phyloP scores from a whole-genome alignment of 1,284 basidiomycete genomes.

The Ustilago nuda region DNA sequence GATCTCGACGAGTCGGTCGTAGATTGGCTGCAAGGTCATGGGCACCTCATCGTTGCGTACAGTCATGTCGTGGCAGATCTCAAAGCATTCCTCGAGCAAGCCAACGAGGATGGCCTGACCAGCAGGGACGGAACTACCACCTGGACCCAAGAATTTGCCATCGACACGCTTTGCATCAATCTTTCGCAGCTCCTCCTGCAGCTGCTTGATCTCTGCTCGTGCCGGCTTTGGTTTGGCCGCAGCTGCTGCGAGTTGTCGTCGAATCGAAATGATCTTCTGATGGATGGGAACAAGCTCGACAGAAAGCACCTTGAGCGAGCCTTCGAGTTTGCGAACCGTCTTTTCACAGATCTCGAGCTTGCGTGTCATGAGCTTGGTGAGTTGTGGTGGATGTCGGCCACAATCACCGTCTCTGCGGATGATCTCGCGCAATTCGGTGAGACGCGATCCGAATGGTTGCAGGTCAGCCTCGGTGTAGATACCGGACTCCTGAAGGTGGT shows the following conservation, averaged over 20 bases:
- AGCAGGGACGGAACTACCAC: constrained; percentile 84
- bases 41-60: constrained; percentile 91
- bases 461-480: constrained; percentile 68
- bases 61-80: constrained; percentile 94
- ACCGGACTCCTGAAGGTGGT: constrained; percentile 67
- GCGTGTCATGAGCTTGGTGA: constrained; percentile 88
- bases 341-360: constrained; percentile 86
- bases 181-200: constrained; percentile 91
- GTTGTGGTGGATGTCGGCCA: constrained; percentile 84
- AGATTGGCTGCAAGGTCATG: constrained; percentile 89
- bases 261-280: constrained; percentile 84
- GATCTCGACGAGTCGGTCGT: constrained; percentile 88
- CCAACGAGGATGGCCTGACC: constrained; percentile 81
- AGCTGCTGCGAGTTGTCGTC: constrained; percentile 87
- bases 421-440: constrained; percentile 65
- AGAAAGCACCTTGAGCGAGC: constrained; percentile 66
- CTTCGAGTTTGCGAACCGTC: constrained; percentile 60
- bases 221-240: constrained; percentile 86
- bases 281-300: constrained; percentile 69
- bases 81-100: constrained; percentile 94
- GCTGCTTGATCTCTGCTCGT: constrained; percentile 87
- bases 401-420: constrained; percentile 72
- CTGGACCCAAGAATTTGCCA: constrained; percentile 93
- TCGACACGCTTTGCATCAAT: constrained; percentile 90
- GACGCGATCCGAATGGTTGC: constrained; percentile 62